Percentiles rank a stretch among this genome's conserved stretches.
phyloP scores from a whole-genome alignment of 768 basidiomycete species.

The Tubosaeta brunneosetosa region DNA sequence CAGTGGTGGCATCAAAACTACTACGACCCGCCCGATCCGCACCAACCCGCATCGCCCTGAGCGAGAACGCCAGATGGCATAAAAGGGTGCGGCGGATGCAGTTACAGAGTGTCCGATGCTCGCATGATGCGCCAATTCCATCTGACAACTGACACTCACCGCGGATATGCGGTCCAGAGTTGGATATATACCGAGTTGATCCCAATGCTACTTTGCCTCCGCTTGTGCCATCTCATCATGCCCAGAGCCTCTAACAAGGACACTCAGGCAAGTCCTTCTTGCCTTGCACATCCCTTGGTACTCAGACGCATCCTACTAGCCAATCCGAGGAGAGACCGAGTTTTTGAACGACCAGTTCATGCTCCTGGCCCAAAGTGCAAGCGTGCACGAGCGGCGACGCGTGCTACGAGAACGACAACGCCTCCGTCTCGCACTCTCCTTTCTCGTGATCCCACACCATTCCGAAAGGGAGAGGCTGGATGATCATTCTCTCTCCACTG shows the following conservation, averaged over 20 bases:
- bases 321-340: neutral
- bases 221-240: neutral
- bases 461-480: neutral
- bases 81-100: neutral
- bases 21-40: neutral
- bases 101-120: neutral
- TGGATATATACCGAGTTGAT: neutral
- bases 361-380: conserved; percentile 14
- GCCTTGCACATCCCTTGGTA: neutral
- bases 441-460: conserved; percentile 5
- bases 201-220: neutral
- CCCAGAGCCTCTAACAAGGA: neutral
- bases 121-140: neutral
- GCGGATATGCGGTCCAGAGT: neutral
- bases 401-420: conserved; percentile 10
- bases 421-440: neutral
- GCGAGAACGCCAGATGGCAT: neutral
- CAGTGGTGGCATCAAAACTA: neutral
- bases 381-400: conserved; percentile 17
- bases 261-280: conserved; percentile 6
- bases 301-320: neutral
- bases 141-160: neutral
- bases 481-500: neutral
- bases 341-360: conserved; percentile 9
- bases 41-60: neutral